Conservation (phyloP, 2,329 filamentous ascomycete genomes). For the Epichloe uncinata region DNA sequence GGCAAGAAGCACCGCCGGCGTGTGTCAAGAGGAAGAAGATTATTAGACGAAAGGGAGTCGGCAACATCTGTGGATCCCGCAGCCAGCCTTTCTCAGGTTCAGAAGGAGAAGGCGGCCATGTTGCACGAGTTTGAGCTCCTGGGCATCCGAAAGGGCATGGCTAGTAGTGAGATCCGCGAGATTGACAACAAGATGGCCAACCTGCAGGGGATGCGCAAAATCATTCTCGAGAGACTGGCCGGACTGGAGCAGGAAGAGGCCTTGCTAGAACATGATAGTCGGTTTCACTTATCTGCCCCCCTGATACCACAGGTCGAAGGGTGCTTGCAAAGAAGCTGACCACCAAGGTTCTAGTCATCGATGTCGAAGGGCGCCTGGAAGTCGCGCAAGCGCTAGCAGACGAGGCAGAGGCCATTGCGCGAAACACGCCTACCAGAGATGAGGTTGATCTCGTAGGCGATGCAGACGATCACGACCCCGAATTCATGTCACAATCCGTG, state of each 20-base stretch:
- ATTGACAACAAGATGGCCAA: conserved; percentile 97
- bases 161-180: conserved; percentile 86
- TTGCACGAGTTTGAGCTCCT: conserved; percentile 85
- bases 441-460: conserved; percentile 40
- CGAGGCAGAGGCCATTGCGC: conserved; percentile 43
- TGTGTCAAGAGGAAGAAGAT: conserved; percentile 60
- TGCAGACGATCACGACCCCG: conserved; percentile 32
- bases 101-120: conserved; percentile 66
- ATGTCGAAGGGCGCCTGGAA: conserved; percentile 48
- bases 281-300: conserved; percentile 19
- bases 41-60: conserved; percentile 47
- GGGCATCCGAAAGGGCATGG: conserved; percentile 91
- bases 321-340: not conserved
- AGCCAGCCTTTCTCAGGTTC: conserved; percentile 57
- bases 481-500: conserved; percentile 96
- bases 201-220: conserved; percentile 80
- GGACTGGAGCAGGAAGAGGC: conserved; percentile 82
- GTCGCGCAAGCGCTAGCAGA: conserved; percentile 46
- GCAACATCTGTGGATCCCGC: conserved; percentile 42
- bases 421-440: conserved; percentile 36
- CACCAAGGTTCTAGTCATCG: conserved; percentile 34
- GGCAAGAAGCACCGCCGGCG: conserved; percentile 58
- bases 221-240: conserved; percentile 77
- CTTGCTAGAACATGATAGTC: conserved; percentile 77
- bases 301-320: not conserved